A percentile compares a stretch with the other conserved stretches of the same genome.
phyloP scores from a whole-genome alignment of 2,329 filamentous ascomycete genomes.

The Fusarium haematococcum region DNA sequence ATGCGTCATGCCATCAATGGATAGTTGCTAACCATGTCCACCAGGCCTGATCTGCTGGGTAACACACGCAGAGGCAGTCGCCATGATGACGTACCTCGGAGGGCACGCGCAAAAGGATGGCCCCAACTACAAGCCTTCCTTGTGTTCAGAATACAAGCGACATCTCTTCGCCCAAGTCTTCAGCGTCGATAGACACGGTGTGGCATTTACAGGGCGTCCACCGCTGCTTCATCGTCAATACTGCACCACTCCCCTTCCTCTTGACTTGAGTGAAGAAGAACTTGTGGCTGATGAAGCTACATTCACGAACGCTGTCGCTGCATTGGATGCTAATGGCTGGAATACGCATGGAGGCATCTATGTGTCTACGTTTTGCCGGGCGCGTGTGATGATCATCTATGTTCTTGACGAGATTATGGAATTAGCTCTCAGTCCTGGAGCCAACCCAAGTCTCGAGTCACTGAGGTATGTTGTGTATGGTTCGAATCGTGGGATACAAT shows the following conservation, averaged over 20 bases:
- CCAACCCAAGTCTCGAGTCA: background rate
- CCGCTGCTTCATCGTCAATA: conserved; percentile 47
- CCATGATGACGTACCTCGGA: conserved; percentile 21
- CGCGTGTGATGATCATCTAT: conserved; percentile 36
- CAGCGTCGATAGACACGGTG: conserved; percentile 51
- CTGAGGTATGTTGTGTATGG: background rate
- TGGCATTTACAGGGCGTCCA: conserved; percentile 57
- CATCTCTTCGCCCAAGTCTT: conserved; percentile 49
- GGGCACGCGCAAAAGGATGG: conserved; percentile 1
- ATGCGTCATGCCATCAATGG: too few species aligned
- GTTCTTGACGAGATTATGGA: conserved; percentile 47
- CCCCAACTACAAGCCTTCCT: conserved; percentile 6
- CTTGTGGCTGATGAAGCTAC: conserved; percentile 46
- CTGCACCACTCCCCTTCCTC: conserved; percentile 53
- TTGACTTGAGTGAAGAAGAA: conserved; percentile 53
- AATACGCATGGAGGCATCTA: conserved; percentile 48
- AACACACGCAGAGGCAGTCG: conserved; percentile 7
- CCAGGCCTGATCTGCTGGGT: conserved; percentile 14
- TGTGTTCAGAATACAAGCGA: conserved; percentile 26
- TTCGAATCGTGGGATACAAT: background rate
- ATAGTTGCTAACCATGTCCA: background rate
- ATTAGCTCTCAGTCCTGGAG: conserved; percentile 35
- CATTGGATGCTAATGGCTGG: conserved; percentile 54
- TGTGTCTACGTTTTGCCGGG: conserved; percentile 47
- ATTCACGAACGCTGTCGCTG: conserved; percentile 3